Evolutionary conservation across 805 yeast species (phyloP).

Genomic region (Saccharomycopsis schoenii): DNA sequence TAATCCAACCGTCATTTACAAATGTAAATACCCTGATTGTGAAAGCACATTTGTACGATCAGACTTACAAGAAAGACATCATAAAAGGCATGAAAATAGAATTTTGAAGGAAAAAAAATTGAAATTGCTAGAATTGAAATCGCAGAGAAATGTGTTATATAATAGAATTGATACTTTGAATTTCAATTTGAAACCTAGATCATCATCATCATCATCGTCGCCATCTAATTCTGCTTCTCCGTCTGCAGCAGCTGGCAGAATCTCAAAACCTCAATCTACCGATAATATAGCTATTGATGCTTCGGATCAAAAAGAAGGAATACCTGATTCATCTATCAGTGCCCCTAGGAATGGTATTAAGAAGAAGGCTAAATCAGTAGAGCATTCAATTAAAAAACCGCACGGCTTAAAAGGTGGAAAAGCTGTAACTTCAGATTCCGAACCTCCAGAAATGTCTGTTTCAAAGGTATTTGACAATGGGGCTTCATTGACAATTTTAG

Average conservation of each 20-base stretch:
- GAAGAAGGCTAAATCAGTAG: background rate
- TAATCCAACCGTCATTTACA: conserved; percentile 42
- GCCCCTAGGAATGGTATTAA: background rate
- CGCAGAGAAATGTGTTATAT: conserved; percentile 9
- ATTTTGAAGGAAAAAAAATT: conserved; percentile 22
- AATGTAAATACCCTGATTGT: conserved; percentile 41
- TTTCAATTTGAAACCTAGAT: background rate
- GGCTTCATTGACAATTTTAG: background rate
- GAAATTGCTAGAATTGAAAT: conserved; percentile 19
- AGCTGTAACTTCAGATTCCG: background rate
- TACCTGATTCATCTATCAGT: background rate
- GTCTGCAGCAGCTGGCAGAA: background rate
- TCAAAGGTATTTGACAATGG: conserved; percentile 1
- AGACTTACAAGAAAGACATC: conserved; percentile 42
- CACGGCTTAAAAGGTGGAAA: background rate
- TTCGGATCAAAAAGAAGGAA: background rate
- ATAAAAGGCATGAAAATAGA: conserved; percentile 32
- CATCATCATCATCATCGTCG: background rate
- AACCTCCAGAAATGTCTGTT: background rate
- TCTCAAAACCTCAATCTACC: background rate
- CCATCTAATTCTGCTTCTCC: background rate
- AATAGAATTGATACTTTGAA: conserved; percentile 16
- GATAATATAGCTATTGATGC: background rate
- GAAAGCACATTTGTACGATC: conserved; percentile 53
- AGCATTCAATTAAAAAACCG: background rate